Percentiles rank a stretch among this genome's conserved stretches.
Evolutionary conservation across 352 stramenopile species (phyloP).

Genomic region (Globisporangium takayamanum): DNA sequence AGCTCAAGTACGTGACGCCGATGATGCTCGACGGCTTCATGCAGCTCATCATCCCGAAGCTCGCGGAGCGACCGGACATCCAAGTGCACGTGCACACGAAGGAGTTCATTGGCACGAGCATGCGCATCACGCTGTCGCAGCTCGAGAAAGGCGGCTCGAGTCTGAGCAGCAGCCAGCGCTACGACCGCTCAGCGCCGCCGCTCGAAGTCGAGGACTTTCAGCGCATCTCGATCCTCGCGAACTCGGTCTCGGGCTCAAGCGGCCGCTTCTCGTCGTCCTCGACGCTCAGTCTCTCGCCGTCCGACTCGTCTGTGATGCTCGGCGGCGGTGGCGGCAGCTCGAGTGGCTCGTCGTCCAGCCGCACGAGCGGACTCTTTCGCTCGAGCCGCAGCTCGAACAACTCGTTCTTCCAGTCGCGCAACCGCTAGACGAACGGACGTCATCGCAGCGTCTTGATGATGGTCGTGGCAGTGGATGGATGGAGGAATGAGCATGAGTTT

Average conservation of each 20-base stretch:
- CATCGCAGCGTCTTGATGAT: no score
- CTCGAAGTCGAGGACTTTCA: slow-evolving; percentile 65
- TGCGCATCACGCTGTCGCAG: slow-evolving; percentile 81
- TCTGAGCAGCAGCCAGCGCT: slow-evolving; percentile 9
- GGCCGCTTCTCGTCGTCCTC: slow-evolving; percentile 35
- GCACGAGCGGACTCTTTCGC: slow-evolving; percentile 43
- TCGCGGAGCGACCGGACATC: slow-evolving; percentile 75
- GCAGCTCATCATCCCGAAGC: slow-evolving; percentile 84
- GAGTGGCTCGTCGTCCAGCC: slow-evolving; percentile 18
- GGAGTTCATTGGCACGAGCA: slow-evolving; percentile 87
- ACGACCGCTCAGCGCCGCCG: slow-evolving; percentile 15
- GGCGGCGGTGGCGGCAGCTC: slow-evolving; percentile 19
- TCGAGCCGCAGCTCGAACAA: slow-evolving; percentile 21
- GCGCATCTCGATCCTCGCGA: slow-evolving; percentile 60
- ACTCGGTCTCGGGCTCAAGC: slow-evolving; percentile 26
- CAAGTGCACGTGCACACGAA: slow-evolving; percentile 88
- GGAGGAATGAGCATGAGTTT: no score
- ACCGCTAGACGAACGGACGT: not conserved
- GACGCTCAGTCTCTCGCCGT: slow-evolving; percentile 45
- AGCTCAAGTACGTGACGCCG: slow-evolving; percentile 86
- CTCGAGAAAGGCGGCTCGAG: slow-evolving; percentile 23
- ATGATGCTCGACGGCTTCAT: slow-evolving; percentile 91
- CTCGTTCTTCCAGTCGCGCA: slow-evolving; percentile 15
- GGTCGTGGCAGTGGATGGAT: no score
- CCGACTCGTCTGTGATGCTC: slow-evolving; percentile 27